phyloP scores from a whole-genome alignment of 192 early-diverging fungal genomes.

The Coemansia sp. region DNA sequence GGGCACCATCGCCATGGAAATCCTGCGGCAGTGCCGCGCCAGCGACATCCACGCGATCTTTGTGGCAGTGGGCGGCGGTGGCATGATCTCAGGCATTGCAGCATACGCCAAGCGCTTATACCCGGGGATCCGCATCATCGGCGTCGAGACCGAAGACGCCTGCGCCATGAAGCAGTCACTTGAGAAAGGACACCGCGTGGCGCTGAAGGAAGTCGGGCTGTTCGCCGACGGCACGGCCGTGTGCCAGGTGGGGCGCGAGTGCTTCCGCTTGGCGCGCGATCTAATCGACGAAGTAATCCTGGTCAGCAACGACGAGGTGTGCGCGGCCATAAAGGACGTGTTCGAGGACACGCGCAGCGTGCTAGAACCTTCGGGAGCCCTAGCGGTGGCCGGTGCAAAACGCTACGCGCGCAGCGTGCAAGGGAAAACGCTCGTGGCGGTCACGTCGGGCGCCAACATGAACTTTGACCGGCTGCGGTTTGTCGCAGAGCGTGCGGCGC shows the following conservation, averaged over 20 bases:
- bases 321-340: constrained; percentile 86
- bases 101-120: constrained; percentile 90
- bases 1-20: constrained; percentile 92
- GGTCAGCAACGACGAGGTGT: constrained; percentile 95
- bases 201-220: constrained; percentile 79
- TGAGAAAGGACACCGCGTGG: constrained; percentile 59
- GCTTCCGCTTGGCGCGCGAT: constrained; percentile 73
- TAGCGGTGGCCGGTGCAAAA: constrained; percentile 84
- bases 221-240: constrained; percentile 99
- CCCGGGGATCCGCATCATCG: constrained; percentile 86
- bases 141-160: constrained; percentile 88
- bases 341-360: constrained; percentile 93
- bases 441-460: constrained; percentile 96
- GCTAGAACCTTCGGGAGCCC: constrained; percentile 93
- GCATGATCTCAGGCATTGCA: constrained; percentile 88
- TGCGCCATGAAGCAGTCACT: constrained; percentile 85
- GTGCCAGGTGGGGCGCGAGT: constrained; percentile 83
- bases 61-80: constrained; percentile 91
- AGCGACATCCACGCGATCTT: constrained; percentile 86
- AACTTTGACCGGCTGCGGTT: constrained; percentile 98
- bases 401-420: constrained; percentile 62
- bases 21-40: constrained; percentile 59
- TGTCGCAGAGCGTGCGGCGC: constrained; percentile 90
- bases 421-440: constrained; percentile 66
- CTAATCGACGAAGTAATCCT: constrained; percentile 90